phyloP scores from a whole-genome alignment of 805 yeast genomes.

The Kregervanrija pseudodelftensis region DNA sequence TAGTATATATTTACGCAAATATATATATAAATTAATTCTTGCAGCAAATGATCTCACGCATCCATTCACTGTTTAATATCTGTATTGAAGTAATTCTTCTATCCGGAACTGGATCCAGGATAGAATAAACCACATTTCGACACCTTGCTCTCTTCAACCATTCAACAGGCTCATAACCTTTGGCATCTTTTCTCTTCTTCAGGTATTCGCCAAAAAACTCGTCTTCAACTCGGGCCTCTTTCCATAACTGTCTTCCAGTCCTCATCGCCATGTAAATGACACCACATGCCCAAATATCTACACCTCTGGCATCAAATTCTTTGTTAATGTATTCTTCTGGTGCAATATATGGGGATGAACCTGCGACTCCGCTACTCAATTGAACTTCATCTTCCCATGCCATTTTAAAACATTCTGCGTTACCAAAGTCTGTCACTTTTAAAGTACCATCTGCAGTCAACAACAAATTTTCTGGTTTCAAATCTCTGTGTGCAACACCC shows the following conservation, averaged over 20 bases:
- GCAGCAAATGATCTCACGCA: slow-evolving; percentile 78
- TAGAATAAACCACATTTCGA: slow-evolving; percentile 86
- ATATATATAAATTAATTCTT: slow-evolving; percentile 19
- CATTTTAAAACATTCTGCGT: slow-evolving; percentile 74
- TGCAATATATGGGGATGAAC: slow-evolving; percentile 84
- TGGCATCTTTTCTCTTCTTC: slow-evolving; percentile 68
- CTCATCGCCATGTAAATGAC: slow-evolving; percentile 91
- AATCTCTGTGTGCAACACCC: slow-evolving; percentile 87
- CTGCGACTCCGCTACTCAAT: slow-evolving; percentile 70
- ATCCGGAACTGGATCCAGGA: slow-evolving; percentile 84
- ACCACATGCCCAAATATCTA: slow-evolving; percentile 91
- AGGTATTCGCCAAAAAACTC: slow-evolving; percentile 73
- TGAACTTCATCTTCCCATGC: slow-evolving; percentile 77
- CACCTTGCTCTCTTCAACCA: slow-evolving; percentile 77
- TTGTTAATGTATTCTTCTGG: slow-evolving; percentile 70
- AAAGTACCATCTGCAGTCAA: slow-evolving; percentile 65
- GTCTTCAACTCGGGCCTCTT: slow-evolving; percentile 71
- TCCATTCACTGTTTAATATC: slow-evolving; percentile 91
- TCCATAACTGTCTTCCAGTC: slow-evolving; percentile 92
- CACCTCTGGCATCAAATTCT: slow-evolving; percentile 74
- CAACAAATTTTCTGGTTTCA: slow-evolving; percentile 81
- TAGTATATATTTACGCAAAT: background rate
- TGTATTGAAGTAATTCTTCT: slow-evolving; percentile 86
- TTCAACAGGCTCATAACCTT: slow-evolving; percentile 92
- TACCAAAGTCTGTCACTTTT: slow-evolving; percentile 86